phyloP scores from a whole-genome alignment of 495 filamentous ascomycete genomes.

The Talaromyces ruber region DNA sequence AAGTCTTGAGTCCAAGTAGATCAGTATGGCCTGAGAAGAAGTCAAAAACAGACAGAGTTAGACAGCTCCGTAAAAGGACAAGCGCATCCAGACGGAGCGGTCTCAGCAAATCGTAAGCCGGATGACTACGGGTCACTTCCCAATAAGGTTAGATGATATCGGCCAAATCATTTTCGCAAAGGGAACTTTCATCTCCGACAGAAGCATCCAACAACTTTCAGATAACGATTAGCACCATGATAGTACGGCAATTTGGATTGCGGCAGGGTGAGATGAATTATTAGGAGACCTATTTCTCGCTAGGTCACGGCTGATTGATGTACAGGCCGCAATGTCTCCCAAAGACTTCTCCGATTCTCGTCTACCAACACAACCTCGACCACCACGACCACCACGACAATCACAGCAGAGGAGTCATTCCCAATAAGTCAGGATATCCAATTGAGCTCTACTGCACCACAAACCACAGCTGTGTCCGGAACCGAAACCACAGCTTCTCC shows the following conservation, averaged over 20 bases:
- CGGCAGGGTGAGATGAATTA: conserved; percentile 29
- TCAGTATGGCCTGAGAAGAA: neutral
- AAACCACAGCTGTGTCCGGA: neutral
- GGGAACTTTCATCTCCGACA: neutral
- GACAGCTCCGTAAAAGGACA: neutral
- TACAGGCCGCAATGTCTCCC: conserved; percentile 36
- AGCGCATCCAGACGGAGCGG: neutral
- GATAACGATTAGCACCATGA: conserved; percentile 22
- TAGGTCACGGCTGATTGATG: conserved; percentile 2
- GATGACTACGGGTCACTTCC: neutral
- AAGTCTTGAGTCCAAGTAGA: neutral
- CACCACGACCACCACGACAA: neutral
- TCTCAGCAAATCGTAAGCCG: neutral
- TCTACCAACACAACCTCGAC: conserved; percentile 18
- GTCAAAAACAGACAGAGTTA: neutral
- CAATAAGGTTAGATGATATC: neutral
- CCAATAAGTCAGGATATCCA: neutral
- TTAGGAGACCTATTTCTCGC: neutral
- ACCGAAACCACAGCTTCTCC: neutral
- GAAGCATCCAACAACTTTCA: neutral
- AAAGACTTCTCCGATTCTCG: conserved; percentile 26
- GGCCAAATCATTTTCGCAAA: conserved; percentile 3
- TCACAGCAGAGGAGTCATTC: neutral
- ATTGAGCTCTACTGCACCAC: neutral
- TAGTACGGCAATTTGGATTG: conserved; percentile 33